Conservation (phyloP, 306 rosid genomes). For the Glycine soja region DNA sequence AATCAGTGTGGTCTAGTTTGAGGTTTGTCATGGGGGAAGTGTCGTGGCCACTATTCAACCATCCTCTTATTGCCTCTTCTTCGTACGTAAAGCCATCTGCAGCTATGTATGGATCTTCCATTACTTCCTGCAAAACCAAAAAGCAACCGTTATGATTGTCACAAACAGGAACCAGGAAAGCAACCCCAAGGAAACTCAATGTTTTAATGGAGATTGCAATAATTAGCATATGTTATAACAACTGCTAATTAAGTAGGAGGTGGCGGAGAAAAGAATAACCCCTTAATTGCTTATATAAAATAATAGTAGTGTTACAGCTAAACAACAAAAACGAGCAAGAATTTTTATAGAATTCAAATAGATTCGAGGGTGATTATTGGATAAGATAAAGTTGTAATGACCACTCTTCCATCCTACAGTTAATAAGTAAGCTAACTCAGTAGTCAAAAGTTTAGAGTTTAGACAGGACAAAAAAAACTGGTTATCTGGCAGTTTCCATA, state of each 20-base stretch:
- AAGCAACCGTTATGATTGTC: constrained; percentile 22
- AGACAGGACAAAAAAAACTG: background rate
- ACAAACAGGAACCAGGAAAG: constrained; percentile 22
- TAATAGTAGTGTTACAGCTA: background rate
- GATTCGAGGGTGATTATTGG: background rate
- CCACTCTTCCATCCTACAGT: background rate
- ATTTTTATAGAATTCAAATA: constrained; percentile 22
- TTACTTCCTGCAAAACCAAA: constrained; percentile 79
- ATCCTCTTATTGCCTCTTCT: constrained; percentile 86
- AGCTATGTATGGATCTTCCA: constrained; percentile 90
- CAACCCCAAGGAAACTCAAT: background rate
- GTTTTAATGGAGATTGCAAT: background rate
- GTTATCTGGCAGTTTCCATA: constrained; percentile 28
- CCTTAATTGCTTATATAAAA: constrained; percentile 13
- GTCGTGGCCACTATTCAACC: constrained; percentile 87
- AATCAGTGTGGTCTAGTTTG: constrained; percentile 77
- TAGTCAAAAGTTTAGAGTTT: constrained; percentile 24
- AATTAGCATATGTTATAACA: constrained; percentile 9
- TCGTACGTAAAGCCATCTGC: constrained; percentile 98
- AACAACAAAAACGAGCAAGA: background rate
- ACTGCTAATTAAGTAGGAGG: background rate
- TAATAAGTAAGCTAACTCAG: background rate
- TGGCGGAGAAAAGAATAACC: constrained; percentile 9
- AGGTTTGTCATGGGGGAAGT: constrained; percentile 99
- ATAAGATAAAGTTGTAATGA: background rate